Percentiles rank a stretch among this genome's conserved stretches.
Conservation (phyloP, 352 stramenopile genomes). For the Pythium brassicae region DNA sequence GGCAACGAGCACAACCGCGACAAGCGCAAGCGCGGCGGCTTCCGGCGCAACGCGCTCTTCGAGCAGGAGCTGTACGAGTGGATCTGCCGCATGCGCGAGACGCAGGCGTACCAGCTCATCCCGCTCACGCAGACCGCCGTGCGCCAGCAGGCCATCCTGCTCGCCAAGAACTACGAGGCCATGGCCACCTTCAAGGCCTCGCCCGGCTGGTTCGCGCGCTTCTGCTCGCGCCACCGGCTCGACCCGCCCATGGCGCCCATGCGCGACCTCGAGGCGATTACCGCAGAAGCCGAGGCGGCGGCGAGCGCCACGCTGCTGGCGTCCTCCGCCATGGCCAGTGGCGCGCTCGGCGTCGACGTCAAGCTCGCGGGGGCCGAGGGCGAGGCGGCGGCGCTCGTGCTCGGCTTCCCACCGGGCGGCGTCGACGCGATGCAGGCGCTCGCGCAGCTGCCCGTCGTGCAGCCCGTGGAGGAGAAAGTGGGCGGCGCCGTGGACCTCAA, state of each 20-base stretch:
- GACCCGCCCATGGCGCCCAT: constrained; percentile 43
- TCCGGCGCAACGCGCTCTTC: constrained; percentile 79
- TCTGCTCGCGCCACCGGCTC: constrained; percentile 80
- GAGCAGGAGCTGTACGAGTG: constrained; percentile 85
- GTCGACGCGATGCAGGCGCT: constrained; percentile 11
- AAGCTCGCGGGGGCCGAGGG: constrained; percentile 1
- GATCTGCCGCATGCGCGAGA: constrained; percentile 81
- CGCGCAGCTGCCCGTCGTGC: not conserved
- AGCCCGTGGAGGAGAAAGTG: not conserved
- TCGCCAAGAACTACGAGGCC: constrained; percentile 81
- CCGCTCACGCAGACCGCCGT: constrained; percentile 82
- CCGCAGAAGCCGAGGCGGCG: constrained; percentile 7
- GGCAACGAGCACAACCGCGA: constrained; percentile 85
- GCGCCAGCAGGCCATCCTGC: constrained; percentile 76
- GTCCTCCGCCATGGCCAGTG: not conserved
- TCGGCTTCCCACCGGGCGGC: constrained; percentile 7
- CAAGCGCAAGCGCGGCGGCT: constrained; percentile 82
- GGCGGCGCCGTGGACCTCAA: constrained; percentile 24
- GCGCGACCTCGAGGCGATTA: constrained; percentile 5
- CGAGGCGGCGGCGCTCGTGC: constrained; percentile 5
- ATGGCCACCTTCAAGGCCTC: constrained; percentile 87
- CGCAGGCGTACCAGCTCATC: constrained; percentile 77
- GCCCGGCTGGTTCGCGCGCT: constrained; percentile 83
- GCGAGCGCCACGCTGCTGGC: constrained; percentile 2
- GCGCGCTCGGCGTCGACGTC: not conserved